phyloP scores from a whole-genome alignment of 257 asterid genomes.

The Ligustrum vulgare region DNA sequence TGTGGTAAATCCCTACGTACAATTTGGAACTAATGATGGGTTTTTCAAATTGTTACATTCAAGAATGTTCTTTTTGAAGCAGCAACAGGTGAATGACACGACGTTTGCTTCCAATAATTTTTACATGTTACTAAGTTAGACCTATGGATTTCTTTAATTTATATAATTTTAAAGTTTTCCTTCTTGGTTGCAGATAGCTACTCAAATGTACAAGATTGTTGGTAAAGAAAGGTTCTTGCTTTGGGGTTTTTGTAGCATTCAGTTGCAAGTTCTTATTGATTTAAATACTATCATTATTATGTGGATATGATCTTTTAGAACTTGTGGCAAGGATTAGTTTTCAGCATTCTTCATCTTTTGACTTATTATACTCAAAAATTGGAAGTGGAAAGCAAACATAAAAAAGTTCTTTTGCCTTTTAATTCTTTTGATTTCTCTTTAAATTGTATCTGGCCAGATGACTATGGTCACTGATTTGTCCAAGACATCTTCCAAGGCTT shows the following conservation, averaged over 20 bases:
- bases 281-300: slow-evolving; percentile 14
- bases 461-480: too few relatives aligned
- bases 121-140: not conserved
- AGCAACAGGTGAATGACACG: slow-evolving; percentile 78
- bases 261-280: slow-evolving; percentile 69
- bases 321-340: not conserved
- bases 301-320: slow-evolving; percentile 2
- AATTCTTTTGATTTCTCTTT: not conserved
- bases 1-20: too few relatives aligned
- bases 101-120: slow-evolving; percentile 12
- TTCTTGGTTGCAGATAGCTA: slow-evolving; percentile 63
- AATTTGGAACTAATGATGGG: too few relatives aligned
- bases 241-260: slow-evolving; percentile 99
- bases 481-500: too few relatives aligned
- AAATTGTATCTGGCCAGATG: not conserved
- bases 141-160: not conserved
- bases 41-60: too few relatives aligned
- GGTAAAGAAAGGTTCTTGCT: slow-evolving; percentile 92
- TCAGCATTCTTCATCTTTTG: not conserved
- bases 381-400: not conserved
- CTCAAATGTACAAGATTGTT: slow-evolving; percentile 84
- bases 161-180: not conserved
- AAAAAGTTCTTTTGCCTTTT: not conserved
- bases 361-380: not conserved
- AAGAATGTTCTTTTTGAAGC: too few relatives aligned